Evolutionary conservation across 805 yeast genomes (phyloP).

Genomic region (Saturnispora hagleri): DNA sequence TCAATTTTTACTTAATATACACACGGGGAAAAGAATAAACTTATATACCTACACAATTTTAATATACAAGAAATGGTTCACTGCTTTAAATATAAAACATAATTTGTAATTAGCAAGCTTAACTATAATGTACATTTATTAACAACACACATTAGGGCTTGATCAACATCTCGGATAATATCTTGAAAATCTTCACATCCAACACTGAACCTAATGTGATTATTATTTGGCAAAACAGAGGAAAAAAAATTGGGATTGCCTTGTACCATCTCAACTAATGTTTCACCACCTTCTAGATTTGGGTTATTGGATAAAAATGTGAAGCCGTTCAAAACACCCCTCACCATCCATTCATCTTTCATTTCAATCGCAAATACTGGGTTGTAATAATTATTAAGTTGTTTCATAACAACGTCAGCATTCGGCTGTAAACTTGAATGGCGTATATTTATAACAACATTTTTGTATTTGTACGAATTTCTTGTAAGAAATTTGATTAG

Average conservation of each 20-base stretch:
- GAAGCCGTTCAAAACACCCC: conserved; percentile 33
- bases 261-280: conserved; percentile 39
- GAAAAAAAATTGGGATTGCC: conserved; percentile 24
- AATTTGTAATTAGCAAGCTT: background rate
- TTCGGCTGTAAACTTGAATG: conserved; percentile 43
- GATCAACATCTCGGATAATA: conserved; percentile 38
- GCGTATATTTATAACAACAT: conserved; percentile 27
- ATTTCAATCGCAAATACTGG: conserved; percentile 42
- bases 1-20: background rate
- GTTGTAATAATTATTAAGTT: conserved; percentile 34
- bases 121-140: background rate
- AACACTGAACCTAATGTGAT: conserved; percentile 39
- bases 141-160: conserved; percentile 27
- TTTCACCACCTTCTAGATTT: conserved; percentile 40
- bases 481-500: conserved; percentile 32
- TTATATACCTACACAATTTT: background rate
- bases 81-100: background rate
- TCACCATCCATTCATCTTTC: conserved; percentile 29
- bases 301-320: conserved; percentile 43
- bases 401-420: conserved; percentile 29
- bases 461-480: conserved; percentile 28
- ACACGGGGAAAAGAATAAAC: background rate
- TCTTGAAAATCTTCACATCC: conserved; percentile 47
- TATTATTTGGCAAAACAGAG: conserved; percentile 7
- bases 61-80: background rate